These are phyloP conservation scores for Capillidium heterosporum DNA, from an alignment of 371 early-diverging fungal genomes.

Conservation along the genomic window DNA sequence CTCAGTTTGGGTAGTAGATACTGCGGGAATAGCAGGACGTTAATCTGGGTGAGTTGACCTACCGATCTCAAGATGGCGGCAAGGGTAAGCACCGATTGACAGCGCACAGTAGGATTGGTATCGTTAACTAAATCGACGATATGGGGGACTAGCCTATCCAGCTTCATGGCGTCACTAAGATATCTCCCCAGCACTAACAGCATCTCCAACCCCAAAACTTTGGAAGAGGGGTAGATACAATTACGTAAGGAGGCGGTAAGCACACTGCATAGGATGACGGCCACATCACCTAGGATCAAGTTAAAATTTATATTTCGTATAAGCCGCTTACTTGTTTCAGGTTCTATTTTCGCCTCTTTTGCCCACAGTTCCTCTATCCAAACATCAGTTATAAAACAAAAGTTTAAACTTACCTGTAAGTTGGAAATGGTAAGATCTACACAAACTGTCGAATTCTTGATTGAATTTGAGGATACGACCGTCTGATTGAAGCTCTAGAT, in stretches of 20 bases:
- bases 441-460: not conserved
- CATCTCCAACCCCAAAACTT: conserved; percentile 56
- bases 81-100: not conserved
- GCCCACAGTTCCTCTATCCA: not conserved
- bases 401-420: not conserved
- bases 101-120: conserved; percentile 19
- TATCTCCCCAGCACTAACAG: conserved; percentile 42
- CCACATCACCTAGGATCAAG: conserved; percentile 28
- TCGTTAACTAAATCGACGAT: conserved; percentile 50
- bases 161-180: conserved; percentile 46
- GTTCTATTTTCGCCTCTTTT: not conserved
- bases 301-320: not conserved
- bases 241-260: conserved; percentile 55
- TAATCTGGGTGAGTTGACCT: conserved; percentile 55
- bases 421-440: not conserved
- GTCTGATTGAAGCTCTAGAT: conserved; percentile 1
- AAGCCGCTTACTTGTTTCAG: not conserved
- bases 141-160: conserved; percentile 75
- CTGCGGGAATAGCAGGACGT: conserved; percentile 74
- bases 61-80: conserved; percentile 43
- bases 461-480: conserved; percentile 1
- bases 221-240: conserved; percentile 46
- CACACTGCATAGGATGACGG: conserved; percentile 35
- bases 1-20: conserved; percentile 64
- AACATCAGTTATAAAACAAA: not conserved